A percentile compares a stretch with the other conserved stretches of the same genome.
phyloP scores from a whole-genome alignment of 352 stramenopile species.

The Phytophthora nicotianae region DNA sequence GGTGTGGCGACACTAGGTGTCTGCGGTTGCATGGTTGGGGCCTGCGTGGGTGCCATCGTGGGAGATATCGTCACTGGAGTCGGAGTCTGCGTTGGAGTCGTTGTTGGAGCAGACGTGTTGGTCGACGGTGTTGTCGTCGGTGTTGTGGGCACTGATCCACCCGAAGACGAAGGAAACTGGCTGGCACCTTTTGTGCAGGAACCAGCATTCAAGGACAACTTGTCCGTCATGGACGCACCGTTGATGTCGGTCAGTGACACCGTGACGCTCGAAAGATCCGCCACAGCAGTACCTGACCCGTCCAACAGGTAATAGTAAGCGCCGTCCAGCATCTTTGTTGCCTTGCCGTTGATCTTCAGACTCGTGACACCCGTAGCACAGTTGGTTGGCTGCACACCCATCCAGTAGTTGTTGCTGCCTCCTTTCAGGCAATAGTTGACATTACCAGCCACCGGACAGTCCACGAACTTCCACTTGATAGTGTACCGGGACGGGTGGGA shows the following conservation, averaged over 20 bases:
- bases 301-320: constrained; percentile 71
- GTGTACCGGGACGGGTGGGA: constrained; percentile 40
- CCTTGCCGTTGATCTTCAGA: constrained; percentile 58
- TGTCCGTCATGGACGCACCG: too few relatives aligned
- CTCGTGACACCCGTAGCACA: constrained; percentile 39
- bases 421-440: constrained; percentile 63
- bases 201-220: too few relatives aligned
- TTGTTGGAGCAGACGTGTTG: not conserved
- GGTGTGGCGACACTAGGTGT: not conserved
- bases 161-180: not conserved
- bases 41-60: not conserved
- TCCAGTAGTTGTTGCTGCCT: constrained; percentile 57
- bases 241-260: too few relatives aligned
- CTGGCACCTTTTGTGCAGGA: not conserved
- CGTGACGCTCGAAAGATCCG: too few relatives aligned
- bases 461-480: constrained; percentile 60
- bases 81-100: not conserved
- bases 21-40: not conserved
- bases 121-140: not conserved
- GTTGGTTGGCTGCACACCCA: constrained; percentile 54
- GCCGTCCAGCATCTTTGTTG: constrained; percentile 66
- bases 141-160: not conserved
- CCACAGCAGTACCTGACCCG: constrained; percentile 37
- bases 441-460: constrained; percentile 52
- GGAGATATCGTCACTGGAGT: not conserved